A percentile compares a stretch with the other conserved stretches of the same genome.
These are phyloP conservation scores for Parafenestella ontariensis DNA, from an alignment of 2,329 filamentous ascomycete genomes.

Conservation along the genomic window DNA sequence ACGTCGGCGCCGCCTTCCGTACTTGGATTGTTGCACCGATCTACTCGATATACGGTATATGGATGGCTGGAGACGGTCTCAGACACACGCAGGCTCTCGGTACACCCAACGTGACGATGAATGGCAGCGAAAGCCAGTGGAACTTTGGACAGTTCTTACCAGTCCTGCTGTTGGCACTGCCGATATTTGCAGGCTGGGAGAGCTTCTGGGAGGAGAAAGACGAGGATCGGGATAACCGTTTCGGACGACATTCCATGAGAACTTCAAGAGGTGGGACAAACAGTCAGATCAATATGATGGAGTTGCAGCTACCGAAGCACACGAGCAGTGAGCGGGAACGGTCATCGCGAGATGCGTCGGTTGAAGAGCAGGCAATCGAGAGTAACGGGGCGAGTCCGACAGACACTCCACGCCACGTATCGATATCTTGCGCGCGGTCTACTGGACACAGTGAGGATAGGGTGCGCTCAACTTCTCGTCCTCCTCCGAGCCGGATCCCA, in stretches of 20 bases:
- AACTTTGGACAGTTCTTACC: constrained; percentile 43
- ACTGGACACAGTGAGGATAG: background rate
- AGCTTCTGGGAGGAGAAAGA: constrained; percentile 39
- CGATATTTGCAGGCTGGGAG: constrained; percentile 43
- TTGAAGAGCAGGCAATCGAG: constrained; percentile 22
- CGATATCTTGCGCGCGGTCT: background rate
- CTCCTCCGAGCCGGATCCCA: too few relatives aligned
- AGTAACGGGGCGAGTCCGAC: constrained; percentile 6
- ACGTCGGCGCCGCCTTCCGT: constrained; percentile 30
- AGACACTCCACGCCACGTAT: background rate
- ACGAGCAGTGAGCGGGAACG: constrained; percentile 1
- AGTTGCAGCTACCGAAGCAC: constrained; percentile 5
- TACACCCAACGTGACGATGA: constrained; percentile 23
- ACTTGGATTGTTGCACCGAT: constrained; percentile 42
- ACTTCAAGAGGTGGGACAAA: constrained; percentile 7
- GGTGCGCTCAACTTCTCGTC: background rate
- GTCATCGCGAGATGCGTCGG: constrained; percentile 14
- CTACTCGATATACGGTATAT: constrained; percentile 39
- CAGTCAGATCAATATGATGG: constrained; percentile 9
- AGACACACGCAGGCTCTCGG: constrained; percentile 37
- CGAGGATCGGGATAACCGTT: constrained; percentile 28
- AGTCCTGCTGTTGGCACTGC: constrained; percentile 37
- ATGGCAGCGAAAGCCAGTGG: constrained; percentile 35
- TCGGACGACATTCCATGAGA: constrained; percentile 10
- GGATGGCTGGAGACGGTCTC: constrained; percentile 31